These are phyloP conservation scores for Cantharellus anzutake DNA, from an alignment of 768 basidiomycete genomes.

Conservation along the genomic window DNA sequence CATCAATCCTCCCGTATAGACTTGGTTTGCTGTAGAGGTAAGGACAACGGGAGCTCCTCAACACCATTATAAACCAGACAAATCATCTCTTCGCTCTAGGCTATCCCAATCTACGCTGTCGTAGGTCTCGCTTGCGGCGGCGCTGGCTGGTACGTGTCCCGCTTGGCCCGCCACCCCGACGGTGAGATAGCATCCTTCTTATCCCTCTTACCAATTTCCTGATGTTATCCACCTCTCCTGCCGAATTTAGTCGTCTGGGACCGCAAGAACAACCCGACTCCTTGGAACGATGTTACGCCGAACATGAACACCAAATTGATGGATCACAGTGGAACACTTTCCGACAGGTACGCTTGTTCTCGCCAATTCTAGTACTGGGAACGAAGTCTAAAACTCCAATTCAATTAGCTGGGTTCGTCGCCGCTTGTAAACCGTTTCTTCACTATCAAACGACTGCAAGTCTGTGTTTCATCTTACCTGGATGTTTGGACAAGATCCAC, in stretches of 20 bases:
- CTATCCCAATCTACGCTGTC: slow-evolving; percentile 31
- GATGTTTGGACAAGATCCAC: too few species aligned
- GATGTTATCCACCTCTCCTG: neutral
- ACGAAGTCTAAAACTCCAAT: too few species aligned
- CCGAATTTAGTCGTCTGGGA: slow-evolving; percentile 32
- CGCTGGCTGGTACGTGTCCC: slow-evolving; percentile 46
- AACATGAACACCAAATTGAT: slow-evolving; percentile 60
- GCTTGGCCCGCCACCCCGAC: slow-evolving; percentile 36
- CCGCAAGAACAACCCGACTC: slow-evolving; percentile 54
- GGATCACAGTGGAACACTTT: slow-evolving; percentile 52
- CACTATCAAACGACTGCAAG: too few species aligned
- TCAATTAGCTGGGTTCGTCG: too few species aligned
- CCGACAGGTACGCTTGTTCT: slow-evolving; percentile 35
- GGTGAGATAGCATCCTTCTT: slow-evolving; percentile 14
- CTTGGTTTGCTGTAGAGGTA: slow-evolving; percentile 63
- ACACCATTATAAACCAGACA: neutral
- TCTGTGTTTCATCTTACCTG: too few species aligned
- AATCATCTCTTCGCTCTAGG: slow-evolving; percentile 15
- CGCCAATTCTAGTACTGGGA: too few species aligned
- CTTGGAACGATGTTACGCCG: slow-evolving; percentile 70
- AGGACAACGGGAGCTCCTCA: slow-evolving; percentile 11
- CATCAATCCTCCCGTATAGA: slow-evolving; percentile 7
- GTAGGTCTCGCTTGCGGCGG: slow-evolving; percentile 32
- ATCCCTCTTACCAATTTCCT: neutral
- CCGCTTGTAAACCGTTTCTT: too few species aligned